phyloP scores from a whole-genome alignment of 2,329 filamentous ascomycete species.

The Paraphaeosphaeria minitans region DNA sequence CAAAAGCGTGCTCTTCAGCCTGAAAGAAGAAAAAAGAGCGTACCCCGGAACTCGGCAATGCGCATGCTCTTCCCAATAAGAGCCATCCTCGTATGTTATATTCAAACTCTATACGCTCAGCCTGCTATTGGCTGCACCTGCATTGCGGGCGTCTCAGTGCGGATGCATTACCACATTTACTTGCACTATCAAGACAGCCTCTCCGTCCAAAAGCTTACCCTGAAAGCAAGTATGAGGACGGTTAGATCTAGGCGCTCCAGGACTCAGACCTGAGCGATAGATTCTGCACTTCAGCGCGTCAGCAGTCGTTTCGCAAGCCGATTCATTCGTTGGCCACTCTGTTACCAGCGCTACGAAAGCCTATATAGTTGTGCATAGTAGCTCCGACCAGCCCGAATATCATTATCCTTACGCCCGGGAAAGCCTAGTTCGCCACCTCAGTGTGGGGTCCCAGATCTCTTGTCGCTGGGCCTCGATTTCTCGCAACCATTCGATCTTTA shows the following conservation, averaged over 20 bases:
- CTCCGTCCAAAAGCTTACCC: neutral
- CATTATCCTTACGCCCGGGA: neutral
- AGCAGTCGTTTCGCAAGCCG: neutral
- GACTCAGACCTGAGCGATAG: neutral
- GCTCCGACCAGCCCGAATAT: slow-evolving; percentile 16
- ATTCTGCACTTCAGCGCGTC: neutral
- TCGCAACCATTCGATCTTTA: neutral
- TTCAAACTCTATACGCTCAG: slow-evolving; percentile 5
- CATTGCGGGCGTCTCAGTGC: neutral
- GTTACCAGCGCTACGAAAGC: neutral
- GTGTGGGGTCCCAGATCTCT: slow-evolving; percentile 1
- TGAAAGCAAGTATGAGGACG: neutral
- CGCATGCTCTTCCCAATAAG: slow-evolving; percentile 5
- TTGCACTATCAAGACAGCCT: neutral
- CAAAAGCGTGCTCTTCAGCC: slow-evolving; percentile 4
- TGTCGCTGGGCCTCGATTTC: neutral
- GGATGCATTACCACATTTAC: slow-evolving; percentile 14
- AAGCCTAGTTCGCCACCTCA: slow-evolving; percentile 2
- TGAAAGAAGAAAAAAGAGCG: slow-evolving; percentile 1
- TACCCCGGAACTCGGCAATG: slow-evolving; percentile 8
- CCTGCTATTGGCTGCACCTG: neutral
- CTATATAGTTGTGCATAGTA: slow-evolving; percentile 5
- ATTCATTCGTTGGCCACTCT: neutral
- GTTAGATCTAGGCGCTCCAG: neutral
- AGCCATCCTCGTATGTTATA: slow-evolving; percentile 7